phyloP scores from a whole-genome alignment of 805 yeast genomes.

The Yarrowia keelungensis region DNA sequence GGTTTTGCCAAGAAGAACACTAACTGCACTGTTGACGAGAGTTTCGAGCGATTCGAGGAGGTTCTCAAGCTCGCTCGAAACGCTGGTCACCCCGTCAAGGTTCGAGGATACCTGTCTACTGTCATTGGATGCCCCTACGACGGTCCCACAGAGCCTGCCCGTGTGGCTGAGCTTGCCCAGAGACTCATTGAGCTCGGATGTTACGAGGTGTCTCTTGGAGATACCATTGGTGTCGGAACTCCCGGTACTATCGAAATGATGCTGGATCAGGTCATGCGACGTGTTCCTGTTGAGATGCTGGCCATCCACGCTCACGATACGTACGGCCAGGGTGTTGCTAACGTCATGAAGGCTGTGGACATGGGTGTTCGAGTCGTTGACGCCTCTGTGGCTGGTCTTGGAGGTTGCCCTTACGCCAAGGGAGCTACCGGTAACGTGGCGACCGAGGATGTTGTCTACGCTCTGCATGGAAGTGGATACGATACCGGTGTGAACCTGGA shows the following conservation, averaged over 20 bases:
- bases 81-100: slow-evolving; percentile 43
- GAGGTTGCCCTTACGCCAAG: slow-evolving; percentile 51
- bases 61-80: slow-evolving; percentile 44
- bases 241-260: slow-evolving; percentile 45
- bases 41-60: slow-evolving; percentile 44
- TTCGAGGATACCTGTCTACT: slow-evolving; percentile 49
- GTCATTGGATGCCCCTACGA: slow-evolving; percentile 50
- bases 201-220: slow-evolving; percentile 50
- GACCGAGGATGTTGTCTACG: slow-evolving; percentile 49
- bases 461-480: slow-evolving; percentile 47
- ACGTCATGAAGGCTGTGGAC: slow-evolving; percentile 47
- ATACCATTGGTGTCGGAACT: slow-evolving; percentile 50
- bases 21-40: slow-evolving; percentile 47
- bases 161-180: slow-evolving; percentile 47
- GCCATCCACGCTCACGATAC: slow-evolving; percentile 51
- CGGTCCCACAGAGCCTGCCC: slow-evolving; percentile 47
- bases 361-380: slow-evolving; percentile 48
- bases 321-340: slow-evolving; percentile 50
- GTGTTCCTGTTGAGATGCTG: slow-evolving; percentile 43
- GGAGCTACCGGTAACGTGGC: slow-evolving; percentile 50
- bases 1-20: slow-evolving; percentile 48
- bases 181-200: slow-evolving; percentile 48
- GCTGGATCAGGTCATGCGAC: slow-evolving; percentile 44
- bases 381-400: slow-evolving; percentile 48
- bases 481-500: slow-evolving; percentile 47